Percentiles rank a stretch among this genome's conserved stretches.
phyloP scores from a whole-genome alignment of 164 flowering plant species.

The Tetracentron sinense region DNA sequence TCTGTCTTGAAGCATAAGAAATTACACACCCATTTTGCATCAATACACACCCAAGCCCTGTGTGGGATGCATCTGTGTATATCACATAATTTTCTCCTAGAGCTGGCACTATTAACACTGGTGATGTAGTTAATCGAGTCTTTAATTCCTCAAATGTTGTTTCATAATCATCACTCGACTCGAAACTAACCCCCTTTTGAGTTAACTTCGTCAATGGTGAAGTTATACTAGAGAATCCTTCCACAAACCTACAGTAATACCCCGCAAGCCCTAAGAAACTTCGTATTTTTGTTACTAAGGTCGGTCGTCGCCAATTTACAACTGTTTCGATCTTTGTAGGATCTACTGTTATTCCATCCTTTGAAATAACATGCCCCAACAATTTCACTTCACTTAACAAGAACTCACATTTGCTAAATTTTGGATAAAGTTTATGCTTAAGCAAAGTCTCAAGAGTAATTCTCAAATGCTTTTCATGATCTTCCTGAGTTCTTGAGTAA shows the following conservation, averaged over 20 bases:
- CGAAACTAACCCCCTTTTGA: background rate
- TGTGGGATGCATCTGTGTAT: background rate
- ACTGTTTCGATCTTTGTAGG: background rate
- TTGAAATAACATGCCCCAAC: background rate
- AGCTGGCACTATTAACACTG: background rate
- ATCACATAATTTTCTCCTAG: background rate
- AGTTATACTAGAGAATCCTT: background rate
- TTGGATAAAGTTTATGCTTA: too few relatives aligned
- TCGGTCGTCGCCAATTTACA: background rate
- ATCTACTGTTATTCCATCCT: background rate
- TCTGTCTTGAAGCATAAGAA: background rate
- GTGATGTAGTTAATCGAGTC: background rate
- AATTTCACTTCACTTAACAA: too few relatives aligned
- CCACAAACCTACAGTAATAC: too few relatives aligned
- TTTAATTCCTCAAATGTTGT: background rate
- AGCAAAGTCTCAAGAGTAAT: background rate
- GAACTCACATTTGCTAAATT: too few relatives aligned
- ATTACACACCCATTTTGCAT: constrained; percentile 1
- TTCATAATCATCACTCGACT: background rate
- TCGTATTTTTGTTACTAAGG: background rate
- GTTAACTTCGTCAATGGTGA: background rate
- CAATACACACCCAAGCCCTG: background rate
- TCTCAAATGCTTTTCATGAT: background rate
- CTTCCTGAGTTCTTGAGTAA: background rate
- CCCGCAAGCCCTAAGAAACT: constrained; percentile 2